Evolutionary conservation across 2,329 filamentous ascomycete species (phyloP), one percentile per base, ranked within the genome.

Genomic region (Calonectria crousiana): DNA sequence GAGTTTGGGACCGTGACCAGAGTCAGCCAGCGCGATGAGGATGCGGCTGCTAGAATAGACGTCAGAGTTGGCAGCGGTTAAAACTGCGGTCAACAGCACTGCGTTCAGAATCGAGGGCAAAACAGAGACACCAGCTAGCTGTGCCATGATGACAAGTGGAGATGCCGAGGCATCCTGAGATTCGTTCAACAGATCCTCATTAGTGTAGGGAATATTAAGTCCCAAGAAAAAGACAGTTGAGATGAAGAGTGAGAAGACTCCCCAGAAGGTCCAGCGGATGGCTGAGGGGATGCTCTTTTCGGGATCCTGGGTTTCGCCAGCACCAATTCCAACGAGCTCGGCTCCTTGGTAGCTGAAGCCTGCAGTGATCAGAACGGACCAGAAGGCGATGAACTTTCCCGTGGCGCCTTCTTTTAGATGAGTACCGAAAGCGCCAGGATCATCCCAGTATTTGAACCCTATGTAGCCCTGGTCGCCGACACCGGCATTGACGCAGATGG

Each of bases 1-100:
- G 77, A 93, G 84, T 11, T 82, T 82, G 1, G 93, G 93, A 0
- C 92, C 93, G 73, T 92, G 90, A 52, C 90, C 89, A 69, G 92
- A 91, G 51, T 91, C 86, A 38, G 93, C 92, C n/a, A 95, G 87
- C 10, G 90, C 91, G 75, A 94, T 88, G 32, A 95, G 87, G 51
- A 93, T 92, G 28, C 93, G 91, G 72, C 90, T 92, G 72, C 91
- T 92, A 49, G 92, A 93, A 85, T 94, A 95, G 72, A 95, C 89
- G 85, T 94, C 94, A 13, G 93, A 94, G 85, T 94, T 95, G 72
- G 93, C 94, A 4, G 94, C 94, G 0, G 93, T 95, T 78, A 95
- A 91, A 9, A 95, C 94, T 2, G 94, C 94, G 0, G 94, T 95
- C 32, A 96, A 87, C 14, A 96, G 90, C 10, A 95, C 92, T n/a